Evolutionary conservation across 75 land plant genomes (phyloP).

Genomic region (Cupressus sempervirens): DNA sequence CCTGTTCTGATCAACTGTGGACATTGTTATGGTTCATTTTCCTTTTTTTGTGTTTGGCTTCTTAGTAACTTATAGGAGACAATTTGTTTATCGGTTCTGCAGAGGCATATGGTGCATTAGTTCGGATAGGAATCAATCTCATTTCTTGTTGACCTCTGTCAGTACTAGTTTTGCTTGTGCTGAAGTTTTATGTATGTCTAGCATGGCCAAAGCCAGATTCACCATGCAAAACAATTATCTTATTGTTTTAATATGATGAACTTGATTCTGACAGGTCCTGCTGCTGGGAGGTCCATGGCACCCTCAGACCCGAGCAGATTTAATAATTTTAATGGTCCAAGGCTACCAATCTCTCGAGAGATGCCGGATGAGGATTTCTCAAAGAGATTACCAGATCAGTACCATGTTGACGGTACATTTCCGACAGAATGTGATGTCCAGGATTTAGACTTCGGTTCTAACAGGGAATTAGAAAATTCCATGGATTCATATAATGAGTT

Average conservation of each 20-base stretch:
- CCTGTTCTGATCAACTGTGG: not conserved
- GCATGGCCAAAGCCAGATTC: too few relatives aligned
- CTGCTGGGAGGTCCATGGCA: constrained; percentile 5
- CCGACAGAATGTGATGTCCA: not conserved
- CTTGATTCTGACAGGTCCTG: not conserved
- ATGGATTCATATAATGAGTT: not conserved
- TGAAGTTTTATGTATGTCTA: not conserved
- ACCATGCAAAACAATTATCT: not conserved
- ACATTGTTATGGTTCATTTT: not conserved
- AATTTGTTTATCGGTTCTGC: too few relatives aligned
- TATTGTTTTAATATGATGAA: not conserved
- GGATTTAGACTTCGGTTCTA: not conserved
- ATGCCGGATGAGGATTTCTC: not conserved
- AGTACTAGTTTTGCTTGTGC: not conserved
- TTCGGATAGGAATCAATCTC: not conserved
- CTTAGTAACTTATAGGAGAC: not conserved
- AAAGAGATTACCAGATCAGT: not conserved
- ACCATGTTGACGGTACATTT: constrained; percentile 5
- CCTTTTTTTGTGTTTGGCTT: not conserved
- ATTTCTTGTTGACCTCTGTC: not conserved
- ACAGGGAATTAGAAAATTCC: not conserved
- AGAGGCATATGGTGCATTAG: not conserved
- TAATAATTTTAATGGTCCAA: not conserved
- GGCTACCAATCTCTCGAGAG: not conserved
- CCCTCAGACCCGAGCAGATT: constrained; percentile 3